A percentile compares a stretch with the other conserved stretches of the same genome.
Evolutionary conservation across 108 stramenopile genomes (phyloP).

Genomic region (Skeletonema tropicum): DNA sequence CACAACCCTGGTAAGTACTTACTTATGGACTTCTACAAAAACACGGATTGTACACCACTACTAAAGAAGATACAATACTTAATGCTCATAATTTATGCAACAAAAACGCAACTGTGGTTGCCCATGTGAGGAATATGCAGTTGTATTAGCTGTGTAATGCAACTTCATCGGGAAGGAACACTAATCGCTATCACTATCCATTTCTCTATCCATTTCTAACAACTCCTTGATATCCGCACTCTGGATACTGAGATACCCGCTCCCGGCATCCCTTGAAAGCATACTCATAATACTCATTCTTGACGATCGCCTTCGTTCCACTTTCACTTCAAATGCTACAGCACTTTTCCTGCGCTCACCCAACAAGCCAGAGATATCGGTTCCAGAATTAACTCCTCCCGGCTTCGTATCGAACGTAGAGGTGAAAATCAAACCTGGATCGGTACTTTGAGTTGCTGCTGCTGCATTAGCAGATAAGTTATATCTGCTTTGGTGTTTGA

Average conservation of each 20-base stretch:
- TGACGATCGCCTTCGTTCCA: slow-evolving; percentile 26
- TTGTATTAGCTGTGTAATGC: neutral
- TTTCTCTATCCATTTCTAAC: slow-evolving; percentile 22
- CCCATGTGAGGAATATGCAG: neutral
- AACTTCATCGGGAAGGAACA: neutral
- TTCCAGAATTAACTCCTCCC: slow-evolving; percentile 45
- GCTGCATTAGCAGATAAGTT: slow-evolving; percentile 9
- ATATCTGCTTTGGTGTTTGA: slow-evolving; percentile 19
- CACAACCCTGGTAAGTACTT: no score
- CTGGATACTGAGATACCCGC: slow-evolving; percentile 37
- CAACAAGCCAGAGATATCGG: slow-evolving; percentile 38
- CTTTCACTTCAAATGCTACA: slow-evolving; percentile 24
- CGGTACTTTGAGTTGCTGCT: slow-evolving; percentile 10
- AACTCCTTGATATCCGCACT: slow-evolving; percentile 43
- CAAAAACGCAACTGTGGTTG: neutral
- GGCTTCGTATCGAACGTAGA: slow-evolving; percentile 50
- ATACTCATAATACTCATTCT: slow-evolving; percentile 37
- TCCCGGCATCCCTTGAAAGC: slow-evolving; percentile 25
- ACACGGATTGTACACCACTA: no score
- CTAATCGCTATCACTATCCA: slow-evolving; percentile 1
- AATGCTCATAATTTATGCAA: neutral
- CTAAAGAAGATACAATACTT: no score
- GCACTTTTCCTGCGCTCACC: slow-evolving; percentile 37
- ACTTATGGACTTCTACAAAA: no score
- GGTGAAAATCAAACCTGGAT: slow-evolving; percentile 50